Percentiles rank a stretch among this genome's conserved stretches.
phyloP scores from a whole-genome alignment of 768 basidiomycete genomes.

The Lactarius trivialis region DNA sequence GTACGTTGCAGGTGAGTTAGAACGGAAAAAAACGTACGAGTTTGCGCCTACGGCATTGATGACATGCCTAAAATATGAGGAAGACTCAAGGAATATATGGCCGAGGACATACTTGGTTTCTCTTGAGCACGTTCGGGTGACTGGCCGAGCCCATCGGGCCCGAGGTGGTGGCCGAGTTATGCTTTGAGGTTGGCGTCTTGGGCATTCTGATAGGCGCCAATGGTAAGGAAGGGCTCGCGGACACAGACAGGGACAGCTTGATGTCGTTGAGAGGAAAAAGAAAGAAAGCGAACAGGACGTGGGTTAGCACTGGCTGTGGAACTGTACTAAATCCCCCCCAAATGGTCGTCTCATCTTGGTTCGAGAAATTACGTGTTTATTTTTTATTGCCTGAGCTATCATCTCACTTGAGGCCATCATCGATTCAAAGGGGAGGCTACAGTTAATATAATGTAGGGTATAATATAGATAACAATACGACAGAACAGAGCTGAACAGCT shows the following conservation, averaged over 20 bases:
- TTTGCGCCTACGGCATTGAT: constrained; percentile 67
- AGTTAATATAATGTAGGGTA: not conserved
- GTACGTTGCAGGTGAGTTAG: not conserved
- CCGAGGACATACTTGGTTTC: constrained; percentile 30
- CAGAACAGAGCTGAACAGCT: not conserved
- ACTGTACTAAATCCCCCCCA: not conserved
- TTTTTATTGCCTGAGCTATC: constrained; percentile 6
- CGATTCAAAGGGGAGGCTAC: not conserved
- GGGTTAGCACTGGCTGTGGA: not conserved
- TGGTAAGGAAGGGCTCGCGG: not conserved
- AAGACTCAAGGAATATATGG: not conserved
- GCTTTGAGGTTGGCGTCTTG: constrained; percentile 13
- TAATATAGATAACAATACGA: constrained; percentile 19
- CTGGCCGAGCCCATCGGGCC: constrained; percentile 18
- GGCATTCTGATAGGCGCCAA: constrained; percentile 14
- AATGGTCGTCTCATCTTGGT: not conserved
- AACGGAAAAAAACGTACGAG: constrained; percentile 41
- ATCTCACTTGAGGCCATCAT: not conserved
- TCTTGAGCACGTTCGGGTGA: constrained; percentile 24
- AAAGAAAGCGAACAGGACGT: not conserved
- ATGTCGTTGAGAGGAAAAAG: not conserved
- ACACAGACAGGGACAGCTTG: not conserved
- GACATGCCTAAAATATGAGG: constrained; percentile 31
- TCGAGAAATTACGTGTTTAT: not conserved
- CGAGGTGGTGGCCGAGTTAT: constrained; percentile 20